Conservation (phyloP, 345 rosid species). For the Limnanthes douglasii region DNA sequence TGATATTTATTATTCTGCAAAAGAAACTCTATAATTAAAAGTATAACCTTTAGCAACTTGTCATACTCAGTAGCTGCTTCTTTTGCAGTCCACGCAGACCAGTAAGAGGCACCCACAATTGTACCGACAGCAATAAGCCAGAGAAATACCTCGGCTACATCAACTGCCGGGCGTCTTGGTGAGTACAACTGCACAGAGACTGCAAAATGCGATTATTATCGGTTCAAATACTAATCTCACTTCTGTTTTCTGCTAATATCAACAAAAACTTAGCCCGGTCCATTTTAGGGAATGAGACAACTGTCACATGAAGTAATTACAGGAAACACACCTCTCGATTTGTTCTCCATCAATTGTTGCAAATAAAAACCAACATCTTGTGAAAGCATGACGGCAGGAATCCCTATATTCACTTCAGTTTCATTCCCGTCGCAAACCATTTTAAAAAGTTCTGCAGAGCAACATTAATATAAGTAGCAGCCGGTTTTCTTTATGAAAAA, state of each 20-base stretch:
- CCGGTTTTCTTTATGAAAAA: too few species aligned
- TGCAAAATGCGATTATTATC: conserved; percentile 25
- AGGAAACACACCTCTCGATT: conserved; percentile 21
- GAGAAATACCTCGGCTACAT: conserved; percentile 91
- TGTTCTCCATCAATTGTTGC: conserved; percentile 18
- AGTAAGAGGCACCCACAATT: conserved; percentile 77
- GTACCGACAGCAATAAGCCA: conserved; percentile 99
- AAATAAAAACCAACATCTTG: conserved; percentile 77
- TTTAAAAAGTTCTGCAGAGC: conserved; percentile 71
- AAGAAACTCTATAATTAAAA: conserved; percentile 4
- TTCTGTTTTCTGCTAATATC: too few species aligned
- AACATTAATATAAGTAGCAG: too few species aligned
- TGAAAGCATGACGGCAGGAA: conserved; percentile 92
- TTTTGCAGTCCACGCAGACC: conserved; percentile 92
- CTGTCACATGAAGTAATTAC: background rate
- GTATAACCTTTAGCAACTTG: conserved; percentile 67
- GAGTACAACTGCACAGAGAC: conserved; percentile 84
- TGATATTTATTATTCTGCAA: too few species aligned
- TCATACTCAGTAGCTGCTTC: conserved; percentile 87
- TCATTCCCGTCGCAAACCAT: conserved; percentile 83
- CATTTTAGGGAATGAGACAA: too few species aligned
- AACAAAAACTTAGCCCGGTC: too few species aligned
- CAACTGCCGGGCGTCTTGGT: conserved; percentile 79
- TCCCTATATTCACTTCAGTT: conserved; percentile 43
- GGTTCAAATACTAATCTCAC: too few species aligned